Conservation (phyloP, 2,329 filamentous ascomycete genomes). For the Gaeumannomyces sp. region DNA sequence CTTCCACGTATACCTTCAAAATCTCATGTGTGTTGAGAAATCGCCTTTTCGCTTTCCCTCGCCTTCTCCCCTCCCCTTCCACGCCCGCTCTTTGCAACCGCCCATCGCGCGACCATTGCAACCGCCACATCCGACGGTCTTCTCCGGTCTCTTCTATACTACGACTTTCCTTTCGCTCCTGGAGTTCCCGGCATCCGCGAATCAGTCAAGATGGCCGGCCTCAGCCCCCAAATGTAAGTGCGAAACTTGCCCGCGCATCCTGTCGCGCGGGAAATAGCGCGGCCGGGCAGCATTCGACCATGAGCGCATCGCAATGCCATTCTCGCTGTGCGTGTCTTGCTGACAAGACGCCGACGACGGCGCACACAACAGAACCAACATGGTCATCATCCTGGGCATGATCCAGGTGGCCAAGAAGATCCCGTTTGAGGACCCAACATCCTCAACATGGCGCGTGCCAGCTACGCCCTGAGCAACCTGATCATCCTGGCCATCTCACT, state of each 20-base stretch:
- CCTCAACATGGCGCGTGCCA: constrained; percentile 48
- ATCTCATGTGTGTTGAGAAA: neutral
- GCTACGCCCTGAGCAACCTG: constrained; percentile 60
- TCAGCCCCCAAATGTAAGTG: constrained; percentile 60
- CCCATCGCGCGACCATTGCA: neutral
- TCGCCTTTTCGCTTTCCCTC: neutral
- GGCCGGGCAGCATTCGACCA: neutral
- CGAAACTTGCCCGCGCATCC: neutral
- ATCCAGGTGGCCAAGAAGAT: constrained; percentile 98
- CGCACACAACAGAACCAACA: constrained; percentile 63
- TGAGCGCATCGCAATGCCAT: neutral
- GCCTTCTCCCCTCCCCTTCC: neutral
- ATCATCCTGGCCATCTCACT: constrained; percentile 81
- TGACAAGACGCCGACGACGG: constrained; percentile 16
- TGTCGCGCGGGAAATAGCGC: neutral
- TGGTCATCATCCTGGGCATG: constrained; percentile 92
- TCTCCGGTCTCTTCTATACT: neutral
- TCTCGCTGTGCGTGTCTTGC: constrained; percentile 4
- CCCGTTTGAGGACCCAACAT: constrained; percentile 74
- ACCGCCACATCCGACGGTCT: neutral
- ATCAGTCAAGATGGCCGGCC: constrained; percentile 48
- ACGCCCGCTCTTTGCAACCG: too few relatives aligned
- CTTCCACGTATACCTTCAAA: constrained; percentile 1
- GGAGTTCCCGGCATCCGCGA: neutral
- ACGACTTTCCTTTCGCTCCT: neutral